Conservation (phyloP, 495 filamentous ascomycete genomes). For the Cercophora samala region DNA sequence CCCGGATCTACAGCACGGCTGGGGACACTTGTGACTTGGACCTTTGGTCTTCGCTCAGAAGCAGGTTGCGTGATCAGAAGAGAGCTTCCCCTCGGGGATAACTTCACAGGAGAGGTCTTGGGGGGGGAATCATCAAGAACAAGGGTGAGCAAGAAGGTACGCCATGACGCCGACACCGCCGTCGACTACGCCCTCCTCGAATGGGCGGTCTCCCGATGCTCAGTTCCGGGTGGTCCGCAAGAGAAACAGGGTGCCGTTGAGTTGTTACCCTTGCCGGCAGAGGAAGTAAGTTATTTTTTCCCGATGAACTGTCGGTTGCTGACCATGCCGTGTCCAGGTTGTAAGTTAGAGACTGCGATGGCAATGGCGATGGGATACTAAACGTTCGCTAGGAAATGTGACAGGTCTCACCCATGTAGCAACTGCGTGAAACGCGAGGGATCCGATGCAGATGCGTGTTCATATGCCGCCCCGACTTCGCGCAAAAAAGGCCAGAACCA, state of each 20-base stretch:
- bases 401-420: slow-evolving; percentile 86
- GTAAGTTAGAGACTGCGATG: slow-evolving; percentile 12
- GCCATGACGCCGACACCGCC: slow-evolving; percentile 86
- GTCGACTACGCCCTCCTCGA: slow-evolving; percentile 75
- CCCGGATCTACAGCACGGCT: neutral
- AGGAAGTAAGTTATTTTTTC: slow-evolving; percentile 69
- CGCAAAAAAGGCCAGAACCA: slow-evolving; percentile 73
- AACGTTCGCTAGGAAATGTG: slow-evolving; percentile 65
- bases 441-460: slow-evolving; percentile 77
- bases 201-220: slow-evolving; percentile 75
- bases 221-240: slow-evolving; percentile 89
- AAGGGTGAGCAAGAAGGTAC: neutral
- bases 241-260: slow-evolving; percentile 90
- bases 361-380: neutral
- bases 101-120: no score
- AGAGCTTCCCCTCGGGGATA: neutral
- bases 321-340: slow-evolving; percentile 37
- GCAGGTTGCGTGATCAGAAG: neutral
- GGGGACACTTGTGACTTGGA: neutral
- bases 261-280: slow-evolving; percentile 88
- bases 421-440: slow-evolving; percentile 81
- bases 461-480: slow-evolving; percentile 75
- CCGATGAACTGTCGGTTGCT: neutral
- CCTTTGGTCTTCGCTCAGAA: no score
- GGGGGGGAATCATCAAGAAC: no score